Evolutionary conservation across 2,329 filamentous ascomycete genomes (phyloP), one percentile per base, ranked within the genome.

Genomic region (Chrysoporthe puriensis): DNA sequence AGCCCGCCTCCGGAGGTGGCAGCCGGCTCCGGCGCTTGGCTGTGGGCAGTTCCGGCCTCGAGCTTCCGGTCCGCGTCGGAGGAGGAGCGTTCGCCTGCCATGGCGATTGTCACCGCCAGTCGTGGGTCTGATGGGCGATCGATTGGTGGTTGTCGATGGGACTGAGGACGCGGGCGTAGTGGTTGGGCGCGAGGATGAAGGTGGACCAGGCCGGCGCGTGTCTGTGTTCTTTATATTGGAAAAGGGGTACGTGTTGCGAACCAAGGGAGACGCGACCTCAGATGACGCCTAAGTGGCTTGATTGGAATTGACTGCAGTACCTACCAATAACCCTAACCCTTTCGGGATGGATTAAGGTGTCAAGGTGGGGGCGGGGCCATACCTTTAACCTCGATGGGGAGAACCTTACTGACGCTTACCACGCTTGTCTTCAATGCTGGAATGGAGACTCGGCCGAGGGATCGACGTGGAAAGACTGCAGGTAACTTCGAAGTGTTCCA

Each of bases 1-100:
- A 94, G 61, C 56, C 66, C 63, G 62, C 68, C 68, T 21, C 66
- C 62, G 63, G 68, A 57, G 54, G 40, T 65, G 34, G 46, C 46
- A 43, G 62, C 26, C 40, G 66, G 21, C 50, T 70, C 62, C 32
- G 66, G 66, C 8, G 65, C 21, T 43, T 68, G 63, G 40, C 43
- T 48, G n/a, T 61, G 59, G 59, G 68, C 62, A 13, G 44, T 65
- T 9, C 68, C 68, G 66, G 62, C 64, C 43, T 70, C 68, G 54
- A 70, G 68, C 48, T 68, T 70, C 52, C 68, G 66, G 52, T 68
- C 66, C 56, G 61, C 68, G 26, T 70, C 68, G 63, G 68, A 67
- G 48, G 68, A 70, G 21, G 66, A 60, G 54, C 68, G 68, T 52
- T 70, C 62, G 68, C 68, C 54, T 54, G 68, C 66, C 68, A 70